Evolutionary conservation across 2,329 filamentous ascomycete species (phyloP).

Genomic region (Thielaviopsis musarum): DNA sequence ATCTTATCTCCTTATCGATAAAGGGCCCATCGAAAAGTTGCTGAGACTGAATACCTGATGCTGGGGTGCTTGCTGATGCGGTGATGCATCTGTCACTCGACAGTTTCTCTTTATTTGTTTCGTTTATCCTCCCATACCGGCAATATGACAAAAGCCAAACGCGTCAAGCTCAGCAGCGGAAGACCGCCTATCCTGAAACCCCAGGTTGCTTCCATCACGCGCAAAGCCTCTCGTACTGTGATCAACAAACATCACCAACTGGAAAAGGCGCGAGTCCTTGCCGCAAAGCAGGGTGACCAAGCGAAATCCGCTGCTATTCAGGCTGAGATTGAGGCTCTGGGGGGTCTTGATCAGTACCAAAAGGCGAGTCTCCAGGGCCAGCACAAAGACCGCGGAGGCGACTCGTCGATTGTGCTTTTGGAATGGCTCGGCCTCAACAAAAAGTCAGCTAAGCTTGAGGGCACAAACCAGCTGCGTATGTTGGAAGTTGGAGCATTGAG

Average conservation of each 20-base stretch:
- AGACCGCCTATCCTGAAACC: constrained; percentile 39
- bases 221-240: constrained; percentile 44
- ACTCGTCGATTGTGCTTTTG: constrained; percentile 47
- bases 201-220: constrained; percentile 30
- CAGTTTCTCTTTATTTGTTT: neutral
- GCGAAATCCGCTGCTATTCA: constrained; percentile 28
- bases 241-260: constrained; percentile 51
- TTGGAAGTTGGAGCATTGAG: constrained; percentile 84
- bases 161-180: constrained; percentile 20
- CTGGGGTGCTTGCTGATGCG: neutral
- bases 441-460: constrained; percentile 8
- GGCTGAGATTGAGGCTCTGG: constrained; percentile 37
- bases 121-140: neutral
- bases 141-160: constrained; percentile 18
- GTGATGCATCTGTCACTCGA: neutral
- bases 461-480: constrained; percentile 35
- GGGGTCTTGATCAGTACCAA: constrained; percentile 47
- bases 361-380: constrained; percentile 53
- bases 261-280: constrained; percentile 43
- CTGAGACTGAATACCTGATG: neutral
- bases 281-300: constrained; percentile 34
- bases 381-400: constrained; percentile 46
- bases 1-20: constrained; percentile 4
- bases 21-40: constrained; percentile 7
- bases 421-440: constrained; percentile 34